Base-by-base conservation (phyloP, 768 basidiomycete species). In the Termitomyces sp. region DNA sequence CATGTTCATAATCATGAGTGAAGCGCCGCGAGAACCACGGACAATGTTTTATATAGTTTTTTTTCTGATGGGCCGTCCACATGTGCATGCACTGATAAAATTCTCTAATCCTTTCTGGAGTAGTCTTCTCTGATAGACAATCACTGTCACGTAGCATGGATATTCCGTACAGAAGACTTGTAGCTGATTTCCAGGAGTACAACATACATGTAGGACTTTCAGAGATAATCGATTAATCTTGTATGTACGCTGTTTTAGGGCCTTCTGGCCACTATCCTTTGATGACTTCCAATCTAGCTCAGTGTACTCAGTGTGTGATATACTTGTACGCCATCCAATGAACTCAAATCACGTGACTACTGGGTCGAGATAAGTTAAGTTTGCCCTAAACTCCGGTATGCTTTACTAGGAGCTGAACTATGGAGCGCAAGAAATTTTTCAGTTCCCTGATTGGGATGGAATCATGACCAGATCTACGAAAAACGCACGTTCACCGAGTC, bases 1-100 rank as follows among this genome's bases (percentile, higher is more conserved):
- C 54, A 21, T 67, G 67, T 54, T 58, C 43, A 30, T 58, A 22
- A 48, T 49, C 35, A 41, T 22, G n/a, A 46, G n/a, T 42, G 21
- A 34, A 28, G 37, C 37, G 21, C 44, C 30, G 44, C 52, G 58
- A 46, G 17, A 45, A 41, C 44, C 58, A 49, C 58, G 59, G 55
- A 56, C 52, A 4, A 40, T 22, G 14, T 34, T 32, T 19, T 45
- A 19, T 37, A n/a, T 37, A 15, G 35, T 37, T 15, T 54, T 21
- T 37, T 58, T 38, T 3, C 15, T 49, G 41, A 50, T 54, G n/a
- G n/a, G 50, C 40, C 38, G 37, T 40, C 46, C 26, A 14, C 12
- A 45, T 32, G 15, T 10, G 8, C 30, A 10, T 32, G 30, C 10
- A 32, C 30, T 32, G 8, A 32, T 32, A 32, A 32, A 32, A 32